These are phyloP conservation scores for Eucalyptus shirleyi DNA, from an alignment of 345 rosid species.

Conservation along the genomic window DNA sequence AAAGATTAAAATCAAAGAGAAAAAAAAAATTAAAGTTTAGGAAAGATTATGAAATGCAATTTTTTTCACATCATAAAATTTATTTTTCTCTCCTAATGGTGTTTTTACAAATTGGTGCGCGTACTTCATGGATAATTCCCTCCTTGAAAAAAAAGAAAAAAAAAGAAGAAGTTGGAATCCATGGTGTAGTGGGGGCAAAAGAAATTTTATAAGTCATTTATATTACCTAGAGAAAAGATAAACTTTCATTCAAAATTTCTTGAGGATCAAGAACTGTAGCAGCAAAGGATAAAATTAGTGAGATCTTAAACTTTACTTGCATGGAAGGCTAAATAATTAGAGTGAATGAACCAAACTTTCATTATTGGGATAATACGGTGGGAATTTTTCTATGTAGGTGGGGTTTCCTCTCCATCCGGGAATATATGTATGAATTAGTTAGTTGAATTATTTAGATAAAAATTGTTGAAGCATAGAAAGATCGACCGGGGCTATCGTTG, in stretches of 20 bases:
- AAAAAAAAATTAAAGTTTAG: too few relatives aligned
- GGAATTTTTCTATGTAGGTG: too few relatives aligned
- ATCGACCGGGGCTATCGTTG: too few relatives aligned
- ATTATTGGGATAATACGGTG: not conserved
- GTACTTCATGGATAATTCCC: not conserved
- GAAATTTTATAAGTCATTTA: too few relatives aligned
- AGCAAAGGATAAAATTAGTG: not conserved
- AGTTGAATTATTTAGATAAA: too few relatives aligned
- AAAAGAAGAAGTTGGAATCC: too few relatives aligned
- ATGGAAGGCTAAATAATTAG: not conserved
- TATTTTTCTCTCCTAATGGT: not conserved
- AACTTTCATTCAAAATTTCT: not conserved
- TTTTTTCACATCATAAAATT: not conserved
- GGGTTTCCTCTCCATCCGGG: too few relatives aligned
- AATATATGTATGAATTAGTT: too few relatives aligned
- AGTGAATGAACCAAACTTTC: not conserved
- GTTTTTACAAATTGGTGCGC: rapidly evolving
- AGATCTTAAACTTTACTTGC: not conserved
- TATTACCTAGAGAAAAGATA: not conserved
- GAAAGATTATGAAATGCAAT: not conserved
- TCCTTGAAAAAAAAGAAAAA: not conserved
- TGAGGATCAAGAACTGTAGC: too few relatives aligned
- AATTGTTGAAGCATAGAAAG: too few relatives aligned
- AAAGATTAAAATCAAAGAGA: not conserved
- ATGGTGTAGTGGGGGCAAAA: rapidly evolving